These are phyloP conservation scores for Gyromitra esculenta DNA, from an alignment of 2,329 filamentous ascomycete species.

Conservation along the genomic window DNA sequence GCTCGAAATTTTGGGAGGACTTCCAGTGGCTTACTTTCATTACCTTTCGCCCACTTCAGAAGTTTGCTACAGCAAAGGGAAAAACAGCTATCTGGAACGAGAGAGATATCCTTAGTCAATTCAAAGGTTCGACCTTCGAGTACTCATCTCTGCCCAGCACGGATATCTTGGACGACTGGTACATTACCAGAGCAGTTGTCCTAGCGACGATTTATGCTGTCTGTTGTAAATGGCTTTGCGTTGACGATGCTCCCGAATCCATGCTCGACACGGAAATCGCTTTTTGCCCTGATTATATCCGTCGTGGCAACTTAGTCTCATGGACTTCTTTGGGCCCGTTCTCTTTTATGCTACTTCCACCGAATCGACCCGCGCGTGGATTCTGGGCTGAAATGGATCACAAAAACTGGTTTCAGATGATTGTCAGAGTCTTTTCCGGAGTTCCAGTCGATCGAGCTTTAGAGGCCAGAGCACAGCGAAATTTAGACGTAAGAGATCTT, in stretches of 20 bases:
- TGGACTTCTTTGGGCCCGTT: slow-evolving; percentile 28
- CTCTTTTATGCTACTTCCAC: neutral
- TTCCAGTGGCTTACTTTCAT: slow-evolving; percentile 32
- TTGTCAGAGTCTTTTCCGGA: slow-evolving; percentile 26
- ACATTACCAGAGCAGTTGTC: slow-evolving; percentile 32
- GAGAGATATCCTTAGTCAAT: slow-evolving; percentile 10
- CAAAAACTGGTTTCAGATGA: slow-evolving; percentile 6
- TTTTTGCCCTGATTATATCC: slow-evolving; percentile 33
- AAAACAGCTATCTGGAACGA: slow-evolving; percentile 14
- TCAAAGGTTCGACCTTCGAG: neutral
- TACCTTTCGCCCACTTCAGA: neutral
- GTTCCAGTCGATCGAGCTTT: neutral
- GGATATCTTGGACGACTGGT: slow-evolving; percentile 22
- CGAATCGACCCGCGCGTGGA: neutral
- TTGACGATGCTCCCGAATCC: neutral
- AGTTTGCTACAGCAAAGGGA: neutral
- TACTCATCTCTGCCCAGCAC: neutral
- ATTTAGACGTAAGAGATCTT: neutral
- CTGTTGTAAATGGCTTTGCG: slow-evolving; percentile 33
- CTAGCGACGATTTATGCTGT: slow-evolving; percentile 33
- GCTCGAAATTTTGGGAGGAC: neutral
- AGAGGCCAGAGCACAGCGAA: neutral
- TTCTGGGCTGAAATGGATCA: neutral
- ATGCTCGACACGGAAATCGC: slow-evolving; percentile 33
- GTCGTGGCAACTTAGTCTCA: slow-evolving; percentile 9